A percentile compares a stretch with the other conserved stretches of the same genome.
phyloP scores from a whole-genome alignment of 495 filamentous ascomycete species.

The Lasiosphaeria miniovina region DNA sequence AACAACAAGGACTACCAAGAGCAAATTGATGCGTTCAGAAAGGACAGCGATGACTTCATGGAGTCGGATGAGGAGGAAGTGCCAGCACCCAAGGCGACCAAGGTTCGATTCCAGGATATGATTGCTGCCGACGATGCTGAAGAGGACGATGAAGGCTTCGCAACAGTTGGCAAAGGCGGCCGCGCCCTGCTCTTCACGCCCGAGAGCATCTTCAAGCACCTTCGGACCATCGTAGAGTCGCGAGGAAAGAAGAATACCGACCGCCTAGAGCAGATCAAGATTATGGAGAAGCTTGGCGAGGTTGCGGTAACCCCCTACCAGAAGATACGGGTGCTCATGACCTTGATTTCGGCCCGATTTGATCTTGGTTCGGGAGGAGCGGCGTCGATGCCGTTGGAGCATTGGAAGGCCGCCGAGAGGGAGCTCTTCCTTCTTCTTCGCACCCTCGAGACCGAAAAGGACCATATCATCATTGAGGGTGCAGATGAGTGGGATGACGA shows the following conservation, averaged over 20 bases:
- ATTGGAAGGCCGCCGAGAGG: constrained; percentile 92
- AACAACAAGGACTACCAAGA: constrained; percentile 92
- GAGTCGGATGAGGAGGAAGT: constrained; percentile 75
- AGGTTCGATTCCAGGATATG: constrained; percentile 37
- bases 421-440: constrained; percentile 75
- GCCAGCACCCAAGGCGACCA: constrained; percentile 42
- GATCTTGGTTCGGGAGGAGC: constrained; percentile 81
- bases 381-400: constrained; percentile 88
- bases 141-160: constrained; percentile 79
- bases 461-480: constrained; percentile 80
- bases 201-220: constrained; percentile 96
- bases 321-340: constrained; percentile 86
- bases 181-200: constrained; percentile 85
- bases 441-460: constrained; percentile 71
- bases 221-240: constrained; percentile 88
- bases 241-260: constrained; percentile 99
- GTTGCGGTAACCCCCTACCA: constrained; percentile 89
- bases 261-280: constrained; percentile 85
- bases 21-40: constrained; percentile 84
- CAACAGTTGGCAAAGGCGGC: constrained; percentile 80
- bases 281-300: constrained; percentile 94
- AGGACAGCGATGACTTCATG: constrained; percentile 83
- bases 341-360: constrained; percentile 89
- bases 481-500: constrained; percentile 99
- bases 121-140: constrained; percentile 39